phyloP scores from a whole-genome alignment of 495 filamentous ascomycete genomes.

The Penicillium macrosclerotiorum region DNA sequence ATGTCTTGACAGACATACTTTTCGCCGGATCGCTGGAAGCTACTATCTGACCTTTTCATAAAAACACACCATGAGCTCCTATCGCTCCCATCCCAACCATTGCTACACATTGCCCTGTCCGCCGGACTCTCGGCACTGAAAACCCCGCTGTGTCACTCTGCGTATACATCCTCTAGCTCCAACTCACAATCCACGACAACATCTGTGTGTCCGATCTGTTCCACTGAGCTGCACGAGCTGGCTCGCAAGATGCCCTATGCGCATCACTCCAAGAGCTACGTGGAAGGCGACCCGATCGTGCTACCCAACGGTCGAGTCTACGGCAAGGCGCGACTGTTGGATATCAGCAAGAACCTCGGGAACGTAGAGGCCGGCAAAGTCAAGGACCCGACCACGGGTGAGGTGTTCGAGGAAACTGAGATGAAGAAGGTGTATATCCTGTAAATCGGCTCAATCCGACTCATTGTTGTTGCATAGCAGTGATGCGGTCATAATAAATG shows the following conservation, averaged over 20 bases:
- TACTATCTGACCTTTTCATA: slow-evolving; percentile 79
- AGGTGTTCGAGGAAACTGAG: slow-evolving; percentile 56
- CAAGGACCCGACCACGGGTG: slow-evolving; percentile 78
- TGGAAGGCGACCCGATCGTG: slow-evolving; percentile 82
- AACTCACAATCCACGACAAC: slow-evolving; percentile 59
- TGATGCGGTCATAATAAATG: not conserved
- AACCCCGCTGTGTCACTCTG: slow-evolving; percentile 88
- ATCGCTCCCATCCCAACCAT: slow-evolving; percentile 74
- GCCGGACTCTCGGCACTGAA: slow-evolving; percentile 94
- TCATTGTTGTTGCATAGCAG: not conserved
- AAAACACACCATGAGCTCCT: slow-evolving; percentile 84
- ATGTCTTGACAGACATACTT: slow-evolving; percentile 62
- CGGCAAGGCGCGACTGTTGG: slow-evolving; percentile 68
- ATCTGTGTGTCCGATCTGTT: slow-evolving; percentile 89
- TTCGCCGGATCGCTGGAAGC: slow-evolving; percentile 65
- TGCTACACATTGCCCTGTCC: slow-evolving; percentile 88
- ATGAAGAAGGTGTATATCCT: slow-evolving; percentile 91
- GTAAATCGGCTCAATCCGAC: slow-evolving; percentile 30
- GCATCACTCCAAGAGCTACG: slow-evolving; percentile 87
- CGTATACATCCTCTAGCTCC: slow-evolving; percentile 54
- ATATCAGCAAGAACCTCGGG: slow-evolving; percentile 67
- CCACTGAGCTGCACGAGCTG: slow-evolving; percentile 87
- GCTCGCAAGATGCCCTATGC: slow-evolving; percentile 88
- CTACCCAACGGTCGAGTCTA: slow-evolving; percentile 87
- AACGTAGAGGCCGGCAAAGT: slow-evolving; percentile 55